Conservation (phyloP, 2,329 filamentous ascomycete species). For the Acephala macrosclerotiorum region DNA sequence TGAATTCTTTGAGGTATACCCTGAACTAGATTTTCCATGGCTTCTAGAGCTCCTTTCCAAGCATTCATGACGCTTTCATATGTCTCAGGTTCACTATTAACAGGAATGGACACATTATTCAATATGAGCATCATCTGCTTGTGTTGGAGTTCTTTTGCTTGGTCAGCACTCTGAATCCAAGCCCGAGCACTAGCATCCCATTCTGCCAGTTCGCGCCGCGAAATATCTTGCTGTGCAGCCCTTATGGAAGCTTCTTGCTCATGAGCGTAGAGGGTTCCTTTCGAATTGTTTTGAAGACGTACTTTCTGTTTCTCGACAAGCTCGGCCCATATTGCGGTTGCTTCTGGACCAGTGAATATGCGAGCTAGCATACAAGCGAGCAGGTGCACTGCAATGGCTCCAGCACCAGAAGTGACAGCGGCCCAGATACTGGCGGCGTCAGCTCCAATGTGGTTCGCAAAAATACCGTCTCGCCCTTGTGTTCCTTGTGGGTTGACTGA, state of each 20-base stretch:
- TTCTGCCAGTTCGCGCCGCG: slow-evolving; percentile 7
- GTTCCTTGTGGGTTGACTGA: neutral
- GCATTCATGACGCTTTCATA: neutral
- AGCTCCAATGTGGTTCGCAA: neutral
- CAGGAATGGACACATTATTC: neutral
- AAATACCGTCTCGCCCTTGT: neutral
- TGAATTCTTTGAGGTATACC: neutral
- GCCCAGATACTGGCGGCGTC: neutral
- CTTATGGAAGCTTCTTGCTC: neutral
- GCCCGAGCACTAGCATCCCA: slow-evolving; percentile 17
- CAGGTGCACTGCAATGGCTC: neutral
- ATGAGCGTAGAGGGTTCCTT: no score
- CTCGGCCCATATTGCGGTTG: neutral
- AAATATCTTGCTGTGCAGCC: slow-evolving; percentile 13
- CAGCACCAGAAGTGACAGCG: neutral
- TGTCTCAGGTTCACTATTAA: neutral
- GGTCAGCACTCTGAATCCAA: slow-evolving; percentile 17
- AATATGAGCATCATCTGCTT: slow-evolving; percentile 16
- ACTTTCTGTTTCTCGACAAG: no score
- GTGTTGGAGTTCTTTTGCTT: slow-evolving; percentile 13
- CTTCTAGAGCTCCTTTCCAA: neutral
- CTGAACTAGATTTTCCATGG: neutral
- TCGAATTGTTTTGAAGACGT: no score
- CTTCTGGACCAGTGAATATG: neutral
- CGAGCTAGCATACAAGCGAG: slow-evolving; percentile 1